phyloP scores from a whole-genome alignment of 2,329 filamentous ascomycete genomes.

The Colletotrichum gloeosporioides region DNA sequence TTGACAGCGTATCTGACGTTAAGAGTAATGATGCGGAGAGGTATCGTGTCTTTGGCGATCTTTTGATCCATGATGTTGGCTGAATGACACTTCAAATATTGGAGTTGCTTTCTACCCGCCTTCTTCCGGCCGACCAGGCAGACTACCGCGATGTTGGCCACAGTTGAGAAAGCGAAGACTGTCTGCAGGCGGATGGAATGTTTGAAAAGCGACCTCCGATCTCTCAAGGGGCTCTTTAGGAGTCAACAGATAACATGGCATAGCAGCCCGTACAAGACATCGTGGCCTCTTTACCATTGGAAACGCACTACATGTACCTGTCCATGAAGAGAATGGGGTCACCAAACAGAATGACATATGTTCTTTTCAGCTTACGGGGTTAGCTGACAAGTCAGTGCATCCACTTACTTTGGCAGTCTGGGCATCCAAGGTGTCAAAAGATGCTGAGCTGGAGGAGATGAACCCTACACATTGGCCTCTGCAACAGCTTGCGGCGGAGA shows the following conservation, averaged over 20 bases:
- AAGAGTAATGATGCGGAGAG: conserved; percentile 65
- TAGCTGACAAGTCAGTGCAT: neutral
- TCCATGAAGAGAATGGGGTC: neutral
- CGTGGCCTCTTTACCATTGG: neutral
- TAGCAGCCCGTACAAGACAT: neutral
- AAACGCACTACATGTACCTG: no score
- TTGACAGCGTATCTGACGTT: conserved; percentile 71
- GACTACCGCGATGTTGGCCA: neutral
- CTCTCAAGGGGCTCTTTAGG: neutral
- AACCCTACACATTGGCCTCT: neutral
- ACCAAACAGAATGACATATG: neutral
- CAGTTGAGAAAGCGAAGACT: neutral
- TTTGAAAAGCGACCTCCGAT: neutral
- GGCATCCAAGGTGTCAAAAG: neutral
- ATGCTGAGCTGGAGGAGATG: neutral
- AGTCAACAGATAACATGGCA: neutral
- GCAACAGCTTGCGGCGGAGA: neutral
- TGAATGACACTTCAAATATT: neutral
- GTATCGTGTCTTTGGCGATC: conserved; percentile 6
- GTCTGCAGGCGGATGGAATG: neutral
- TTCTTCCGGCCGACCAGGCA: neutral
- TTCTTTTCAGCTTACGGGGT: neutral
- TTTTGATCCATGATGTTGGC: neutral
- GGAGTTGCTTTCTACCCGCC: neutral
- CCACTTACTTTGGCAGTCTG: neutral